Conservation (phyloP, 148 eudicot genomes). For the Persicaria maculosa region DNA sequence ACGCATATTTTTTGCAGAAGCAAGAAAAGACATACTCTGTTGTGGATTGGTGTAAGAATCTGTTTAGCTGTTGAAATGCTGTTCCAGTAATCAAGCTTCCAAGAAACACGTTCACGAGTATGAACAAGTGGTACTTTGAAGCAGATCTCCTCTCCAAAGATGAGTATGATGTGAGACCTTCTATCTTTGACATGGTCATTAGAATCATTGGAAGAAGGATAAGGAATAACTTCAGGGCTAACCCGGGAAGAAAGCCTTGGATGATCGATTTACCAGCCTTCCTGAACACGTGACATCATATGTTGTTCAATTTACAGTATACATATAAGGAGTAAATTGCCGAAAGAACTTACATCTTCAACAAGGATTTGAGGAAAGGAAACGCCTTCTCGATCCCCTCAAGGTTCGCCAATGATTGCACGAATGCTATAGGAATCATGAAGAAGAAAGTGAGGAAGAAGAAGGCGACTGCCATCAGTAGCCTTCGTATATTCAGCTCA, state of each 20-base stretch:
- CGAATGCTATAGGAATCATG: conserved; percentile 91
- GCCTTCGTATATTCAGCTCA: conserved; percentile 50
- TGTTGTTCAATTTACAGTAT: background rate
- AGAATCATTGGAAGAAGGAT: conserved; percentile 44
- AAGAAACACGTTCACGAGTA: conserved; percentile 53
- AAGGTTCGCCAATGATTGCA: conserved; percentile 89
- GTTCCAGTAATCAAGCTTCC: conserved; percentile 56
- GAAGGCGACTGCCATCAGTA: conserved; percentile 70
- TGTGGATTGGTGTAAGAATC: conserved; percentile 39
- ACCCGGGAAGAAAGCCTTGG: conserved; percentile 58
- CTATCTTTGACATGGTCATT: conserved; percentile 57
- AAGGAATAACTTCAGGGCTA: conserved; percentile 49
- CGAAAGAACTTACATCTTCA: conserved; percentile 48
- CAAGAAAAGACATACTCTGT: conserved; percentile 35
- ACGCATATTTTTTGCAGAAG: background rate
- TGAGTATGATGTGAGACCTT: conserved; percentile 43
- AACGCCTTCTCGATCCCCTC: conserved; percentile 79
- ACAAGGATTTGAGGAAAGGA: conserved; percentile 59
- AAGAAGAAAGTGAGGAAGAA: conserved; percentile 88
- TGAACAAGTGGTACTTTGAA: conserved; percentile 45
- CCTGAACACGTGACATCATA: conserved; percentile 20
- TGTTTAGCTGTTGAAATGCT: conserved; percentile 47
- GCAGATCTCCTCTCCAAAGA: conserved; percentile 53
- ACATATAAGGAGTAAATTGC: background rate
- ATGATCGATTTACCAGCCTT: conserved; percentile 30